A percentile compares a stretch with the other conserved stretches of the same genome.
Evolutionary conservation across 768 basidiomycete genomes (phyloP).

Genomic region (Rhizopogon vinicolor): DNA sequence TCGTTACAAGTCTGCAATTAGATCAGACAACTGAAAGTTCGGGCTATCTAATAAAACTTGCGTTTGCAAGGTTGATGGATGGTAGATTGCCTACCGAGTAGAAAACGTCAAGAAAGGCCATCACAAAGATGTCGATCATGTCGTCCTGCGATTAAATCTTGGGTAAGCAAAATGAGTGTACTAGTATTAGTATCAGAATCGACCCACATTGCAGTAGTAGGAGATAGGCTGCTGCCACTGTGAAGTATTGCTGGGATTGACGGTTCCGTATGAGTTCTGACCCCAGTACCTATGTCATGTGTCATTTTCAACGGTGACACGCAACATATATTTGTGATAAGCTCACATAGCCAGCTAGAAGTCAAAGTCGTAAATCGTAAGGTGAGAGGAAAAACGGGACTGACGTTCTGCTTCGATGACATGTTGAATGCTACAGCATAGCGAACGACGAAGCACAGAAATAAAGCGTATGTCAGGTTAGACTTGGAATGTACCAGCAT

Average conservation of each 20-base stretch:
- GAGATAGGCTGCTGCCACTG: conserved; percentile 28
- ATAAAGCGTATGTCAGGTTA: too few species aligned
- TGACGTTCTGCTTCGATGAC: conserved; percentile 12
- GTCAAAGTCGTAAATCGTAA: background rate
- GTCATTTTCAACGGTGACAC: background rate
- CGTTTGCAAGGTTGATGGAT: conserved; percentile 58
- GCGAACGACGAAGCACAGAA: too few species aligned
- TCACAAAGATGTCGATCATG: conserved; percentile 51
- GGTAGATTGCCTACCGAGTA: conserved; percentile 55
- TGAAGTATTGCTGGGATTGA: conserved; percentile 21
- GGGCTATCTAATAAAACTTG: conserved; percentile 17
- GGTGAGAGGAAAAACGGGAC: background rate
- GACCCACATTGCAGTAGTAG: conserved; percentile 25
- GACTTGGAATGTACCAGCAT: too few species aligned
- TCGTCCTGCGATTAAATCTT: conserved; percentile 35
- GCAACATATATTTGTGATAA: background rate
- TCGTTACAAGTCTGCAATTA: conserved; percentile 56
- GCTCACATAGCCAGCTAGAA: conserved; percentile 21
- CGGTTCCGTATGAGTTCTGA: conserved; percentile 31
- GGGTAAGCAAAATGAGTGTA: background rate
- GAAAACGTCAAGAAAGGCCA: conserved; percentile 59
- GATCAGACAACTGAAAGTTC: background rate
- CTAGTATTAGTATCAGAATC: too few species aligned
- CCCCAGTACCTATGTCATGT: conserved; percentile 28
- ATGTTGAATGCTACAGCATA: too few species aligned